Evolutionary conservation across 352 stramenopile species (phyloP), one percentile per base, ranked within the genome.

Genomic region (Hyaloperonospora brassicae): DNA sequence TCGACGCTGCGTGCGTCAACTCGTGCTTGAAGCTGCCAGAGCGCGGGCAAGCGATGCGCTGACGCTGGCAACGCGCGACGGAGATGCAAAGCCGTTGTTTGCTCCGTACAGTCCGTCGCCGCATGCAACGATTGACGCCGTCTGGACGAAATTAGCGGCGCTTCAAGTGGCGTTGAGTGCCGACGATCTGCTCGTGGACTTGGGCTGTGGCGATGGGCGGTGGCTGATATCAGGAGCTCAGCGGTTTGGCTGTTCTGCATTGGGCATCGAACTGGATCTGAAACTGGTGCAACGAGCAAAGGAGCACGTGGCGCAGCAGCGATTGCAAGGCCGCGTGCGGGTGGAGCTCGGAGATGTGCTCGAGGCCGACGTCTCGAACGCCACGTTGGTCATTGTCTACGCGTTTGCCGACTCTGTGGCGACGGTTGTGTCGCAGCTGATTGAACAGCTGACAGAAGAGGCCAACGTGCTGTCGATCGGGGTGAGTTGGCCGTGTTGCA

Each of bases 341-440:
- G 62, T 92, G n/a, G 21, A 73, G 3, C 41, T 77, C 9, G 69
- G 60, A 31, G 81, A 91, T 48, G 77, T 94, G 59, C 61, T 90
- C 64, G 31, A 54, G 22, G 53, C 64, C 6, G 60, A 81, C 42
- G 75, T 92, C 42, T 72, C 62, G 9, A 31, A 42, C 14, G 83
- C 79, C 11, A 61, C 64, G 12, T 39, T 94, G 17, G 84, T 92
- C 30, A 87, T 94, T 57, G 77, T 92, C 11, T 94, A 94, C 55
- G 84, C 84, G 9, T 94, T 92, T 42, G 76, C 76, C 14, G 76
- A 89, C 63, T 84, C 81, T n/a, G 55, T 94, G 21, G 47, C 59
- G 14, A 67, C 71, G 0, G 92, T 92, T 47, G 66, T 78, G 23
- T 55, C 80, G 47, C 64, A 72, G 9, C 50, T 94, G 48, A 47